Percentiles rank a stretch among this genome's conserved stretches.
Conservation (phyloP, 1,284 basidiomycete species). For the Gymnopus androsaceus region DNA sequence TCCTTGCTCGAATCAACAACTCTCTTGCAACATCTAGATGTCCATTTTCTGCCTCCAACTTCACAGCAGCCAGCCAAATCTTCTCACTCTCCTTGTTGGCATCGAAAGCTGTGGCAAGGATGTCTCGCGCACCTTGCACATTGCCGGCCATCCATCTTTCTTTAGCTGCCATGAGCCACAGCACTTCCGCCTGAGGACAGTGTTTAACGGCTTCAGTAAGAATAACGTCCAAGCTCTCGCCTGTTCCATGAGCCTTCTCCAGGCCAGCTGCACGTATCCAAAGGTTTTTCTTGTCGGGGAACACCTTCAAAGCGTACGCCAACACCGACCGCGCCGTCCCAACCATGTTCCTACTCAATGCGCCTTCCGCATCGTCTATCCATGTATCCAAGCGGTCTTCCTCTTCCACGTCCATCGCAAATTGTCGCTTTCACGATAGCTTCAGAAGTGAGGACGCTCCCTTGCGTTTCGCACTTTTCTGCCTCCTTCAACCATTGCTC, state of each 20-base stretch:
- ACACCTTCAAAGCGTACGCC: slow-evolving; percentile 90
- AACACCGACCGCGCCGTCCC: slow-evolving; percentile 87
- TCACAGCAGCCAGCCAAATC: slow-evolving; percentile 97
- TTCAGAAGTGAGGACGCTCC: slow-evolving; percentile 84
- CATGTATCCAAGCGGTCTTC: slow-evolving; percentile 90
- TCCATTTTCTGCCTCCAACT: slow-evolving; percentile 93
- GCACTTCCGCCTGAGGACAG: slow-evolving; percentile 91
- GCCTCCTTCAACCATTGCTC: slow-evolving; percentile 98
- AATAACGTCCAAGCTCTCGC: slow-evolving; percentile 81
- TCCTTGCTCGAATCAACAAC: slow-evolving; percentile 85
- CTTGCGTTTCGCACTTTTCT: slow-evolving; percentile 88
- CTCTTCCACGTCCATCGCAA: slow-evolving; percentile 92
- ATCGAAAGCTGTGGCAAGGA: slow-evolving; percentile 89
- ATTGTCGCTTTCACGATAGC: slow-evolving; percentile 96
- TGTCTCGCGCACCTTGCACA: slow-evolving; percentile 82
- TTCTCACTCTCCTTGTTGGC: slow-evolving; percentile 96
- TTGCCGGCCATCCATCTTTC: slow-evolving; percentile 92
- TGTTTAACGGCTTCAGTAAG: slow-evolving; percentile 82
- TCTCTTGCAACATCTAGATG: slow-evolving; percentile 85
- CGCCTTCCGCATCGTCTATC: slow-evolving; percentile 88
- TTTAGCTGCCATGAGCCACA: slow-evolving; percentile 98
- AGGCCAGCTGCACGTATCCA: slow-evolving; percentile 93
- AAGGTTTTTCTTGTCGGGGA: slow-evolving; percentile 78
- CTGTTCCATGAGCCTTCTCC: slow-evolving; percentile 87
- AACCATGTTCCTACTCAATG: slow-evolving; percentile 74